Evolutionary conservation across 2,329 filamentous ascomycete species (phyloP).

Genomic region (Exophiala mesophila): DNA sequence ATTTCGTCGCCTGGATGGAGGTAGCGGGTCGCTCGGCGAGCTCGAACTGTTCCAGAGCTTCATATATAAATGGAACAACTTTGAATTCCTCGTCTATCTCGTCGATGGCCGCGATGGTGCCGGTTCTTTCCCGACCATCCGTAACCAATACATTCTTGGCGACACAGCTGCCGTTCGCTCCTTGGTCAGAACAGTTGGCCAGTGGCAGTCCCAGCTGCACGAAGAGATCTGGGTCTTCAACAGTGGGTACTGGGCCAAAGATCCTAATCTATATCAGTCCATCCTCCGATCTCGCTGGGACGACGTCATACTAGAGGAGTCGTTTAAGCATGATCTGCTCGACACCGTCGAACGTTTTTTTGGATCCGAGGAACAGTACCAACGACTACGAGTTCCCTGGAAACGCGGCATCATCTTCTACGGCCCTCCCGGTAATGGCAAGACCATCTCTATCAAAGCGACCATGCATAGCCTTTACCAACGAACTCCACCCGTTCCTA

Average conservation of each 20-base stretch:
- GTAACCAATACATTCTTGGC: constrained; percentile 26
- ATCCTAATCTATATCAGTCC: constrained; percentile 35
- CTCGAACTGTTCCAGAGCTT: constrained; percentile 22
- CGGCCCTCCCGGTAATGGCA: constrained; percentile 39
- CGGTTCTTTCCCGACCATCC: constrained; percentile 5
- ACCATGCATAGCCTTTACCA: constrained; percentile 40
- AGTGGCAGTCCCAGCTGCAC: constrained; percentile 27
- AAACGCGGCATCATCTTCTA: constrained; percentile 43
- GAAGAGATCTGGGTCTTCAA: constrained; percentile 43
- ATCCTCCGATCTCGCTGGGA: constrained; percentile 42
- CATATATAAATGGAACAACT: constrained; percentile 18
- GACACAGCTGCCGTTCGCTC: constrained; percentile 14
- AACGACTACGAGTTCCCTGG: constrained; percentile 43
- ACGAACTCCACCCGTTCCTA: constrained; percentile 32
- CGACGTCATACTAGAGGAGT: constrained; percentile 44
- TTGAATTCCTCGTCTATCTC: constrained; percentile 25
- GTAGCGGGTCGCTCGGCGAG: constrained; percentile 16
- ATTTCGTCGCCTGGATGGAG: constrained; percentile 20
- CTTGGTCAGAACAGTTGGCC: constrained; percentile 16
- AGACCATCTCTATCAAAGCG: constrained; percentile 44
- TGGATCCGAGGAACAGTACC: constrained; percentile 36
- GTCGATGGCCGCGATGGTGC: constrained; percentile 24
- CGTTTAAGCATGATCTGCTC: constrained; percentile 40
- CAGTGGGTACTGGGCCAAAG: constrained; percentile 37
- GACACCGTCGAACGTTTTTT: constrained; percentile 41